A percentile compares a stretch with the other conserved stretches of the same genome.
Conservation (phyloP, 306 rosid species). For the Vigna unguiculata region DNA sequence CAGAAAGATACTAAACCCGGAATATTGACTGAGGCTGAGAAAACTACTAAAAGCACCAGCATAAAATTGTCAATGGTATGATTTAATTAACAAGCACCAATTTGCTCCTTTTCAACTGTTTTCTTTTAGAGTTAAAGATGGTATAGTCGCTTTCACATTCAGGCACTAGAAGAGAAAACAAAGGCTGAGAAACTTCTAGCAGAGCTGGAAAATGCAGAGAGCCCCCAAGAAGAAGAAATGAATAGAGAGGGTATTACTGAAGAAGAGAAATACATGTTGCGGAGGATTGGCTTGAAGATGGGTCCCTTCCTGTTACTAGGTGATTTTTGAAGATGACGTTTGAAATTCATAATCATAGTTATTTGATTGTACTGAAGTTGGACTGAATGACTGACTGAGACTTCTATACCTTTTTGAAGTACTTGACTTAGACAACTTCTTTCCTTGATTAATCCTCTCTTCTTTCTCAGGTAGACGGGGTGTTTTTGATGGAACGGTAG, state of each 20-base stretch:
- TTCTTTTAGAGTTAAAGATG: constrained; percentile 39
- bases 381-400: constrained; percentile 24
- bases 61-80: constrained; percentile 75
- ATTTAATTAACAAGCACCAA: constrained; percentile 41
- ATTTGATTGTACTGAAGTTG: constrained; percentile 34
- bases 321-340: constrained; percentile 53
- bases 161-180: constrained; percentile 79
- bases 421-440: constrained; percentile 12
- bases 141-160: constrained; percentile 42
- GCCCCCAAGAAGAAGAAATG: constrained; percentile 64
- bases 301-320: constrained; percentile 88
- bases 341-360: constrained; percentile 25
- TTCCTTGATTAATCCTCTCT: constrained; percentile 40
- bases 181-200: constrained; percentile 76
- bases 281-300: constrained; percentile 92
- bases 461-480: constrained; percentile 76
- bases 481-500: constrained; percentile 91
- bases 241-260: constrained; percentile 88
- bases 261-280: constrained; percentile 90
- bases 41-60: constrained; percentile 66
- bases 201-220: constrained; percentile 63
- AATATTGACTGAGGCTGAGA: constrained; percentile 54
- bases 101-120: constrained; percentile 38
- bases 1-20: constrained; percentile 50
- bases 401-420: constrained; percentile 24